A percentile compares a stretch with the other conserved stretches of the same genome.
Conservation (phyloP, 2,329 filamentous ascomycete genomes). For the Pestalotiopsis sp. region DNA sequence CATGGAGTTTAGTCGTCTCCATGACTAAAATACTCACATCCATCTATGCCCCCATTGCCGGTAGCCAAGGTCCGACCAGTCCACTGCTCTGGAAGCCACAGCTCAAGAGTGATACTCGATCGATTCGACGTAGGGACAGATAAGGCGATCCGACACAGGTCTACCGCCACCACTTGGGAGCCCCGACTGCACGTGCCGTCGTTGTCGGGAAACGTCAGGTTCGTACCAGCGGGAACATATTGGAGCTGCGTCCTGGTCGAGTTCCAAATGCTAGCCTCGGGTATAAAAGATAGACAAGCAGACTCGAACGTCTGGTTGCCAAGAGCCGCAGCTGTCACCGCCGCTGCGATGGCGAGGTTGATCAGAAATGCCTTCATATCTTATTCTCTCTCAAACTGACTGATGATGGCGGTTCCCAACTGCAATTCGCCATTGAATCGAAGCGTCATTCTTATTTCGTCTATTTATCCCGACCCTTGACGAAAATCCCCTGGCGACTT, state of each 20-base stretch:
- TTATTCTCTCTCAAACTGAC: too few species aligned
- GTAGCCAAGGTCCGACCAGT: conserved; percentile 48
- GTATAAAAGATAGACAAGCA: conserved; percentile 19
- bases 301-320: conserved; percentile 12
- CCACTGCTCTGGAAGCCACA: conserved; percentile 50
- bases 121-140: conserved; percentile 32
- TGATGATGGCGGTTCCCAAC: too few species aligned
- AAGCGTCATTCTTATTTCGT: too few species aligned
- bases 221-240: conserved; percentile 20
- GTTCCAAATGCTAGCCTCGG: conserved; percentile 13
- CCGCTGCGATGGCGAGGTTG: background rate
- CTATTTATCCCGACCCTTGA: too few species aligned
- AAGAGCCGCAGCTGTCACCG: background rate
- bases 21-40: conserved; percentile 30
- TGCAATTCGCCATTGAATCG: too few species aligned
- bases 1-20: background rate
- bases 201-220: conserved; percentile 23
- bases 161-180: conserved; percentile 18
- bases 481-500: too few species aligned
- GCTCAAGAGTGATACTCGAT: conserved; percentile 47
- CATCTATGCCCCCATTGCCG: conserved; percentile 50
- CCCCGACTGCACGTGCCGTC: conserved; percentile 21
- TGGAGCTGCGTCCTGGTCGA: conserved; percentile 21
- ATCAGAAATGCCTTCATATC: background rate
- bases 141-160: conserved; percentile 33